Base-by-base conservation (phyloP, 306 rosid species). In the Castanea sativa region DNA sequence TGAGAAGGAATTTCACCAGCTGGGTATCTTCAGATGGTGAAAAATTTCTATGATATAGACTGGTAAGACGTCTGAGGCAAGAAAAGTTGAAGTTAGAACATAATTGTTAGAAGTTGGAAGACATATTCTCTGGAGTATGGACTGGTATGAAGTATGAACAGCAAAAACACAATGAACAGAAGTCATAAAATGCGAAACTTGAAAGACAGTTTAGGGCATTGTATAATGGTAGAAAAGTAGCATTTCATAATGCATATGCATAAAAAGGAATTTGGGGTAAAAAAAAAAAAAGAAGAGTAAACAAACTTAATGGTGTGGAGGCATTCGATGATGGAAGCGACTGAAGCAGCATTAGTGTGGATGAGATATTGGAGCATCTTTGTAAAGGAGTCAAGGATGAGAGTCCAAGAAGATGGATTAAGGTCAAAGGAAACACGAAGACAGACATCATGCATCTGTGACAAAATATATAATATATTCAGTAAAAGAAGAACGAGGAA, bases 231-330 rank as follows among this genome's bases (percentile, higher is more conserved):
- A 38, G 43, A 38, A 6, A 55, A 79, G 55, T 59, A 33, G 20
- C 55, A 65, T 30, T 45, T 65, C 49, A 11, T 41, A 29, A 41
- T 41, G 8, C 19, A 53, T 9, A 29, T 25, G 11, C 19, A 3
- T 58, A 38, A 6, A n/a, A 41, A 41, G 45, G 45, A 41, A 41
- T 2, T 41, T 41, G 45, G 45, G 45, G 45, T 1, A 6, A 1
- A 33, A 8, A 41, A 41, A 41, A 8, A 38, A 2, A 32, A 67
- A 5, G 32, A 30, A 52, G 35, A 55, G 23, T 13, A 60, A 69
- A 80, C 69, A 30, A 27, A 93, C 99, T 95, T 91, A 80, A 93
- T 53, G 73, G 93, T 86, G 80, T 83, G 85, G 79, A 95, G 79
- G 73, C 86, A 89, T 76, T 95, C 94, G 58, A 85, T 33, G 23